These are phyloP conservation scores for Monilinia aucupariae DNA, from an alignment of 2,329 filamentous ascomycete species.

Conservation along the genomic window DNA sequence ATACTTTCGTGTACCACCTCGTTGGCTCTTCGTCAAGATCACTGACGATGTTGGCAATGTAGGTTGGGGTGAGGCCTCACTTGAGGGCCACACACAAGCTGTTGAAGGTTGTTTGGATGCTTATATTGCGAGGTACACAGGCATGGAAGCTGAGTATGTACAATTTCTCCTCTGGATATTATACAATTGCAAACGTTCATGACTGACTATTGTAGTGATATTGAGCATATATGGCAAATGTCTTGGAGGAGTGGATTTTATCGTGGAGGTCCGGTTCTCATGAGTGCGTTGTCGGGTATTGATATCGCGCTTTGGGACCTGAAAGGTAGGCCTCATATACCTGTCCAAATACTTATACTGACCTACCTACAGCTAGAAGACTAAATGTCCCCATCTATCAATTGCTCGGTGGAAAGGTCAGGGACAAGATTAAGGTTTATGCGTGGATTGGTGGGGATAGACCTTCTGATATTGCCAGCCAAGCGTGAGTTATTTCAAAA, in stretches of 20 bases:
- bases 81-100: conserved; percentile 68
- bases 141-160: conserved; percentile 63
- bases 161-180: neutral
- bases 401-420: conserved; percentile 67
- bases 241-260: conserved; percentile 70
- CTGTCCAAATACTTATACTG: neutral
- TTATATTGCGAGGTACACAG: conserved; percentile 55
- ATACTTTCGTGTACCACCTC: conserved; percentile 68
- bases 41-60: conserved; percentile 57
- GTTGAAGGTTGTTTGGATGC: conserved; percentile 70
- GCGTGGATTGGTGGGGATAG: conserved; percentile 74
- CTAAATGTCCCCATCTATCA: conserved; percentile 66
- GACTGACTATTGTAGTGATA: conserved; percentile 47
- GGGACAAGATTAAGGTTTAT: conserved; percentile 66
- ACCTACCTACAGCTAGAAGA: conserved; percentile 42
- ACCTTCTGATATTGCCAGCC: conserved; percentile 58
- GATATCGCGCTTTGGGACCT: conserved; percentile 79
- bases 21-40: conserved; percentile 76
- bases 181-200: neutral
- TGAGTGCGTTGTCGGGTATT: conserved; percentile 71
- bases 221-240: conserved; percentile 76
- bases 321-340: conserved; percentile 44
- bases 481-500: conserved; percentile 45
- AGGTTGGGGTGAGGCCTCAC: conserved; percentile 70
- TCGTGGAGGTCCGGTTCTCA: conserved; percentile 71